Base-by-base conservation (phyloP, 1,284 basidiomycete species). In the Mycena sp. region DNA sequence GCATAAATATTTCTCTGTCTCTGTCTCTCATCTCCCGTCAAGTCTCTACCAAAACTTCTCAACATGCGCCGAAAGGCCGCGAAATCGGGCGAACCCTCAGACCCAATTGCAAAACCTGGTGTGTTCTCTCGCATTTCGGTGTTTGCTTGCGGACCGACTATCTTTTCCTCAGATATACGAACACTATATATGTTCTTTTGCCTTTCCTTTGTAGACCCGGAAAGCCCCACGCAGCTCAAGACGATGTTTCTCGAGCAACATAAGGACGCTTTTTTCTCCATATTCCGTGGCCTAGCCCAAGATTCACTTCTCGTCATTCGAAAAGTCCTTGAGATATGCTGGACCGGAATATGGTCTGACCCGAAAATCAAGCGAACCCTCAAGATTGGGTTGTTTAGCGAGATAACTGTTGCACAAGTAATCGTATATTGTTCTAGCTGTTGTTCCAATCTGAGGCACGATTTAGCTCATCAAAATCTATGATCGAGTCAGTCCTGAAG, bases 321-420 rank as follows among this genome's bases (percentile, higher is more conserved):
- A 19, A 81, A 73, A 51, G 78, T 92, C 2, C 80, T 93, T 10
- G 89, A 92, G 72, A 77, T 83, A 4, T 87, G 83, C 58, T 92
- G 89, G 89, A 79, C 83, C 2, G 86, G 88, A 12, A 74, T 93
- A 7, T 93, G 89, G 90, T 82, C 80, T 0, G 92, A 93, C 68
- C 77, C 77, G 0, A 92, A 89, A 72, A 70, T 94, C 53, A 89
- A 86, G 67, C 80, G 89, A 50, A 90, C 88, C 0, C 68, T 85
- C 25, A 93, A 94, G 73, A 79, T 94, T 10, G 79, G 80, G 6
- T 67, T 91, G 6, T 94, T 93, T 74, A 85, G 80, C 54, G 91
- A 93, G 72, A 70, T 73, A 1, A 87, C 85, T 0, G 77, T 93
- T 21, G 78, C 80, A 3, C 87, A 91, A 66, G 90, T 92, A 72